Evolutionary conservation across 495 filamentous ascomycete species (phyloP).

Genomic region (Xanthoparmelia taractica): DNA sequence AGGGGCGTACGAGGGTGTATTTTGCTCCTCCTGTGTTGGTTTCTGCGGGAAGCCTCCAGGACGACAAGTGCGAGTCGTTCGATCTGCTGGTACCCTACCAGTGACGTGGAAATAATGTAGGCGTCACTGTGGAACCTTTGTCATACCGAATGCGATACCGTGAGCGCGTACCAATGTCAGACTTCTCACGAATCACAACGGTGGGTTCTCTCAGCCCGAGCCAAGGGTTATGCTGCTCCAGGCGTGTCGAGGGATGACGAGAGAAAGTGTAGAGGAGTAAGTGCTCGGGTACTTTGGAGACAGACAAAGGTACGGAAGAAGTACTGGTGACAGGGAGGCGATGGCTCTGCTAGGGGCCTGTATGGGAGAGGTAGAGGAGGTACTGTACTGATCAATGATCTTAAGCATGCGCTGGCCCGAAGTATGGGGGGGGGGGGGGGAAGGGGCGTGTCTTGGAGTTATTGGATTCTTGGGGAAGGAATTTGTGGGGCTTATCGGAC

Average conservation of each 20-base stretch:
- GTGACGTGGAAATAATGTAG: neutral
- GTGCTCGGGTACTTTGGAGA: neutral
- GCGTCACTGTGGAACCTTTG: neutral
- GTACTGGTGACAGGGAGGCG: neutral
- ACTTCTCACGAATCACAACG: neutral
- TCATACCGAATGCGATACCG: neutral
- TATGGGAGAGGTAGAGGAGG: neutral
- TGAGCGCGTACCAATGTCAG: neutral
- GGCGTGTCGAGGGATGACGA: neutral
- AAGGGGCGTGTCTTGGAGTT: constrained; percentile 18
- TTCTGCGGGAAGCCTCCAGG: neutral
- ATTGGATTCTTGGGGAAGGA: constrained; percentile 14
- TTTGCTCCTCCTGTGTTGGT: neutral
- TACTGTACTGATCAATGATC: neutral
- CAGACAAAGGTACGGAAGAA: neutral
- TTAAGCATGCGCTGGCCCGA: constrained; percentile 14
- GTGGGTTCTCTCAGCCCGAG: neutral
- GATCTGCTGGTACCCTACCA: neutral
- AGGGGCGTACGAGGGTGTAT: neutral
- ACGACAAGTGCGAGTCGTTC: neutral
- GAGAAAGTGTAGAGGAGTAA: neutral
- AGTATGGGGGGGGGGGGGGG: constrained; percentile 9
- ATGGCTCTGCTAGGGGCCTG: neutral
- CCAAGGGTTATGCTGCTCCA: neutral
- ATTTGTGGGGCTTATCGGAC: constrained; percentile 19